phyloP scores from a whole-genome alignment of 2,329 filamentous ascomycete genomes.

The Botrytis tulipae region DNA sequence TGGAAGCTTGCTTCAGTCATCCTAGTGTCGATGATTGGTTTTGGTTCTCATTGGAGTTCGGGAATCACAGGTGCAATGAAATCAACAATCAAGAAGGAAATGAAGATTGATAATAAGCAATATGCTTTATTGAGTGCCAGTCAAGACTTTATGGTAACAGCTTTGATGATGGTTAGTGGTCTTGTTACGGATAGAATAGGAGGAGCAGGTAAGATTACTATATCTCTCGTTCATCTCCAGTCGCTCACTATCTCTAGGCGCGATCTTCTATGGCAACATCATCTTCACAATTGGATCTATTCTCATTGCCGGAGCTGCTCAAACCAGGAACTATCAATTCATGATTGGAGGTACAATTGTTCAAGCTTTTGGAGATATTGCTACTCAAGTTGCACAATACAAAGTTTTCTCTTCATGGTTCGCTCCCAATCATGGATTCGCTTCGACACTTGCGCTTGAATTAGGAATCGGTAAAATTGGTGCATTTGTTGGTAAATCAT shows the following conservation, averaged over 20 bases:
- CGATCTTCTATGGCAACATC: constrained; percentile 61
- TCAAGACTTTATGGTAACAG: constrained; percentile 60
- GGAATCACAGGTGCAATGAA: constrained; percentile 62
- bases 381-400: constrained; percentile 63
- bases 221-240: neutral
- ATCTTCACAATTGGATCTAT: constrained; percentile 58
- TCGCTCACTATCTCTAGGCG: neutral
- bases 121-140: constrained; percentile 59
- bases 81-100: constrained; percentile 58
- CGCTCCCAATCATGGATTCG: constrained; percentile 59
- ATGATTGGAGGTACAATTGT: constrained; percentile 59
- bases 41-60: constrained; percentile 59
- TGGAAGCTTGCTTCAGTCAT: constrained; percentile 47
- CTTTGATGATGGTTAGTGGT: constrained; percentile 54
- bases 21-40: constrained; percentile 54
- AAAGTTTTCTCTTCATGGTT: constrained; percentile 67
- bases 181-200: constrained; percentile 58
- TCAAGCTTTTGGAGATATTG: constrained; percentile 51
- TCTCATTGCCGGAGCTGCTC: constrained; percentile 56
- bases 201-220: constrained; percentile 47
- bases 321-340: constrained; percentile 55
- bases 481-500: constrained; percentile 58
- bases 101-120: constrained; percentile 58
- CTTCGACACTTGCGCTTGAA: constrained; percentile 59
- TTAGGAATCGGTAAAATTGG: constrained; percentile 61